phyloP scores from a whole-genome alignment of 441 rosid species.

The Flueggea neowawraea region DNA sequence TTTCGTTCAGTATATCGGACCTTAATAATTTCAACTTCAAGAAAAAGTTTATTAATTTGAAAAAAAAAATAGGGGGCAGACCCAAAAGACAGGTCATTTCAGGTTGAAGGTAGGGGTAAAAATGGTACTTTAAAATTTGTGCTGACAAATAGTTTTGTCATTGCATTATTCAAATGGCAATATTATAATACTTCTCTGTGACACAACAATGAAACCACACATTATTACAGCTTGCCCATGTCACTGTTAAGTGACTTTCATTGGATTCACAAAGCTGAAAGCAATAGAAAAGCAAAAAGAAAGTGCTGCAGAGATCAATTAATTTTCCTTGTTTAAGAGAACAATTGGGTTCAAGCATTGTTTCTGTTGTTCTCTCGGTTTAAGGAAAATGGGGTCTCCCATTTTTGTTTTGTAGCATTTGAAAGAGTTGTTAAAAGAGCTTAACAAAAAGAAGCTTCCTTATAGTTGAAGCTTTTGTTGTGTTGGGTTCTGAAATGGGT shows the following conservation, averaged over 20 bases:
- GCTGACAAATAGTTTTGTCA: conserved; percentile 11
- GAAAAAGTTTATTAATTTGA: too few relatives aligned
- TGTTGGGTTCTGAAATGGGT: conserved; percentile 47
- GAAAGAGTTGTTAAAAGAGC: conserved; percentile 10
- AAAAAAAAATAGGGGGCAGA: too few relatives aligned
- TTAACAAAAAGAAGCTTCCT: conserved; percentile 22
- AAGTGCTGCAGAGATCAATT: background rate
- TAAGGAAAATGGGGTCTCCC: conserved; percentile 29
- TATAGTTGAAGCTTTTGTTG: conserved; percentile 19
- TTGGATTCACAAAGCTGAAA: conserved; percentile 20
- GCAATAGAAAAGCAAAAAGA: background rate
- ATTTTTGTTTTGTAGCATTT: conserved; percentile 30
- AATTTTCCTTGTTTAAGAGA: conserved; percentile 6
- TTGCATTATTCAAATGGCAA: background rate
- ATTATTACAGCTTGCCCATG: conserved; percentile 17
- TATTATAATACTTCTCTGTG: conserved; percentile 7
- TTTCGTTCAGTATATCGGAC: too few relatives aligned
- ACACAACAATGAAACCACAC: conserved; percentile 14
- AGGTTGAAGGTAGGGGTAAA: conserved; percentile 22
- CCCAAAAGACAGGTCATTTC: too few relatives aligned
- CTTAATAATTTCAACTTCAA: too few relatives aligned
- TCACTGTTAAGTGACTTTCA: conserved; percentile 9
- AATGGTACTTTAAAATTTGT: conserved; percentile 18
- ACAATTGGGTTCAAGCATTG: conserved; percentile 11
- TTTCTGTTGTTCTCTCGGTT: conserved; percentile 9